phyloP scores from a whole-genome alignment of 2,329 filamentous ascomycete genomes.

The Xylariaceae sp. region DNA sequence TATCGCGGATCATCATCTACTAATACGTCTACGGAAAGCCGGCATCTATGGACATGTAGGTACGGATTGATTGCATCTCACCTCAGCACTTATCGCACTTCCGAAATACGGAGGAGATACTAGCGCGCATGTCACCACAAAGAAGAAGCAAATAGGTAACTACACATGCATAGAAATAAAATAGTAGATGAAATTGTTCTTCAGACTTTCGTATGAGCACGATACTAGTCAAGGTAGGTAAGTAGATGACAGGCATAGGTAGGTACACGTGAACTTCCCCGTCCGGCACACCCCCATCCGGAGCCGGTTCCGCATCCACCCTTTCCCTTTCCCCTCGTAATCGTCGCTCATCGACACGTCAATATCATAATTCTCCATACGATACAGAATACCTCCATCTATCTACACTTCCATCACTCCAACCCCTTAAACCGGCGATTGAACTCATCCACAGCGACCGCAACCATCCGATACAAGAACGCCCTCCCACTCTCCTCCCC shows the following conservation, averaged over 20 bases:
- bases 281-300: not conserved
- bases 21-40: no score
- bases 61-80: no score
- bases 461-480: slow-evolving; percentile 61
- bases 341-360: not conserved
- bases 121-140: no score
- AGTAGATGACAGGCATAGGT: not conserved
- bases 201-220: not conserved
- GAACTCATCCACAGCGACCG: slow-evolving; percentile 61
- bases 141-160: no score
- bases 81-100: no score
- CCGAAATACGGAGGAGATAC: no score
- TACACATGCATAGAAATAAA: no score
- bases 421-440: slow-evolving; percentile 54
- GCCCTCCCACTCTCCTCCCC: slow-evolving; percentile 71
- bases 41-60: no score
- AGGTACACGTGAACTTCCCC: not conserved
- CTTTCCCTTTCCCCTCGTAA: no score
- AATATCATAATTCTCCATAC: not conserved
- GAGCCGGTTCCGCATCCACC: no score
- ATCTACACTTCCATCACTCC: slow-evolving; percentile 27
- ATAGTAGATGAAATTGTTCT: not conserved
- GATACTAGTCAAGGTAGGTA: not conserved
- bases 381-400: not conserved
- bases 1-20: no score